phyloP scores from a whole-genome alignment of 192 early-diverging fungal genomes.

The Podila verticillata region DNA sequence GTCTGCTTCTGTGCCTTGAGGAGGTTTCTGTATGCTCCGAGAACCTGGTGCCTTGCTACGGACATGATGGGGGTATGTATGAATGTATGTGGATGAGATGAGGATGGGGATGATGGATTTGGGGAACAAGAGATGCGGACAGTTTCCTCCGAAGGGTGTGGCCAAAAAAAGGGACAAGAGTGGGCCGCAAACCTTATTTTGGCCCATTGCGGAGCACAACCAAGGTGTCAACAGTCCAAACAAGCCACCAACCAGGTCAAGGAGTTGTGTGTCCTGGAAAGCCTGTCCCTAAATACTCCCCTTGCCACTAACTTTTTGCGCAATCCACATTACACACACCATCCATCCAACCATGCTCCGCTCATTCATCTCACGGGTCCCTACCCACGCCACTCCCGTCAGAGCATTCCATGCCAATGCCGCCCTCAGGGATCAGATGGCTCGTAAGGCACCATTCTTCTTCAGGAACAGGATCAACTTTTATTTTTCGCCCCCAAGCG shows the following conservation, averaged over 20 bases:
- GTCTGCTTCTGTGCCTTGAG: slow-evolving; percentile 49
- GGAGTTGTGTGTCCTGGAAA: too few species aligned
- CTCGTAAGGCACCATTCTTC: slow-evolving; percentile 10
- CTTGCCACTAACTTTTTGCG: neutral
- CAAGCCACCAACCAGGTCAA: too few species aligned
- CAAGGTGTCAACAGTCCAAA: too few species aligned
- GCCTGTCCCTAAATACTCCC: too few species aligned
- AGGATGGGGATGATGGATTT: neutral
- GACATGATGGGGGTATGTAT: slow-evolving; percentile 23
- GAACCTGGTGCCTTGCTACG: slow-evolving; percentile 42
- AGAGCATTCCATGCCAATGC: slow-evolving; percentile 44
- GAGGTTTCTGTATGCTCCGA: slow-evolving; percentile 52
- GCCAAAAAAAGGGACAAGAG: too few species aligned
- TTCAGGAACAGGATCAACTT: neutral
- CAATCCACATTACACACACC: neutral
- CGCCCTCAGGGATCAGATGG: slow-evolving; percentile 28
- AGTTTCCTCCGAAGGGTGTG: too few species aligned
- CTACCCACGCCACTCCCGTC: slow-evolving; percentile 2
- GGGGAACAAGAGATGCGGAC: neutral
- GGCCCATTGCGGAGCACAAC: too few species aligned
- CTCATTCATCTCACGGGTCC: slow-evolving; percentile 25
- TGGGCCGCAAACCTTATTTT: too few species aligned
- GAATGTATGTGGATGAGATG: neutral
- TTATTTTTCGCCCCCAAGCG: too few species aligned
- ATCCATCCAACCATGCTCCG: slow-evolving; percentile 20